A percentile compares a stretch with the other conserved stretches of the same genome.
phyloP scores from a whole-genome alignment of 345 rosid species.

The Brassica juncea region DNA sequence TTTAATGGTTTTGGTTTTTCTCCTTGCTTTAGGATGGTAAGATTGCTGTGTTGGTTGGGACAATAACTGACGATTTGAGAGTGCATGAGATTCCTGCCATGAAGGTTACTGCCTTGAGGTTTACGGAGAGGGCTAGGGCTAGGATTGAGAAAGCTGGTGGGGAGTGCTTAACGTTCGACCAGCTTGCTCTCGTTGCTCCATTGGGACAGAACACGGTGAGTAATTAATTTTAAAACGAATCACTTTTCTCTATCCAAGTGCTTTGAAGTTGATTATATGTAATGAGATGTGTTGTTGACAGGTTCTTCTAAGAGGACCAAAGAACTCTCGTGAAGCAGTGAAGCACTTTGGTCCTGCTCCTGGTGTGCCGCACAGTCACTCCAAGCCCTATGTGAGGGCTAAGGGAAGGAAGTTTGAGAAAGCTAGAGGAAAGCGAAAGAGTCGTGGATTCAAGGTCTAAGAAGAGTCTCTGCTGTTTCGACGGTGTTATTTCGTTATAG shows the following conservation, averaged over 20 bases:
- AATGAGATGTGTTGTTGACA: slow-evolving; percentile 19
- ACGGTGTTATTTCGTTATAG: slow-evolving; percentile 27
- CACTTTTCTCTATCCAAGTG: background rate
- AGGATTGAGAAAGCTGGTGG: slow-evolving; percentile 98
- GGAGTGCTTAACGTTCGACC: slow-evolving; percentile 90
- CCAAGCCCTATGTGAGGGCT: slow-evolving; percentile 76
- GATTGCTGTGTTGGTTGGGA: slow-evolving; percentile 82
- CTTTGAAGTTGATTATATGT: background rate
- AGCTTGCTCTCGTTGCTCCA: slow-evolving; percentile 89
- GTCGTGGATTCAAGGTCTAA: slow-evolving; percentile 71
- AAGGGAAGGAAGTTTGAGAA: slow-evolving; percentile 89
- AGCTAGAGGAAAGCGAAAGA: slow-evolving; percentile 86
- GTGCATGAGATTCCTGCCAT: slow-evolving; percentile 76
- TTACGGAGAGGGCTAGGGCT: slow-evolving; percentile 88
- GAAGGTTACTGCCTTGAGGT: slow-evolving; percentile 81
- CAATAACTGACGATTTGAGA: slow-evolving; percentile 82
- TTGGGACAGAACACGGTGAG: slow-evolving; percentile 91
- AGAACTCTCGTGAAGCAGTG: slow-evolving; percentile 91
- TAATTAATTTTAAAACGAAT: background rate
- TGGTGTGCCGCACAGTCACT: slow-evolving; percentile 89
- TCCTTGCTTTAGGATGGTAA: slow-evolving; percentile 51
- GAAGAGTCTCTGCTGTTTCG: background rate
- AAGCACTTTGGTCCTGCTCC: slow-evolving; percentile 97
- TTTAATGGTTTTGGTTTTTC: background rate
- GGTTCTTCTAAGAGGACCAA: slow-evolving; percentile 90